Percentiles rank a stretch among this genome's conserved stretches.
phyloP scores from a whole-genome alignment of 495 filamentous ascomycete species.

The Xylaria intraflava region DNA sequence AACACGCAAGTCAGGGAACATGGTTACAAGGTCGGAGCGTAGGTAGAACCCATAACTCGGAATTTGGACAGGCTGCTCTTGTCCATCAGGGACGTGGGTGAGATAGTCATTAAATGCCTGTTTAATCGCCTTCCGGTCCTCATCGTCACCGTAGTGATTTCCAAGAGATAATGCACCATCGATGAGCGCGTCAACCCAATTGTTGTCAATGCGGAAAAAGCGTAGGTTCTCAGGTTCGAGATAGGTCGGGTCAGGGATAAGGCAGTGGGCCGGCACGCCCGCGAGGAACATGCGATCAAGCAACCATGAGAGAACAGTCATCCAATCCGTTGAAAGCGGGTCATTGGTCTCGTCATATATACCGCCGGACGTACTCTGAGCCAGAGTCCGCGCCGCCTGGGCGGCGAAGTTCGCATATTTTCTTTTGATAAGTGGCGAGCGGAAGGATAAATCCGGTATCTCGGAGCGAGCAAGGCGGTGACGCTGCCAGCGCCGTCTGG shows the following conservation, averaged over 20 bases:
- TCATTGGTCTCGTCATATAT: slow-evolving; percentile 31
- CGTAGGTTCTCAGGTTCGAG: slow-evolving; percentile 38
- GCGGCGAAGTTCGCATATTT: slow-evolving; percentile 5
- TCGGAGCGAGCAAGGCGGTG: slow-evolving; percentile 1
- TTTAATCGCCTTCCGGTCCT: slow-evolving; percentile 28
- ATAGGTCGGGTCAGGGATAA: slow-evolving; percentile 33
- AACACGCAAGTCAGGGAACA: slow-evolving; percentile 26
- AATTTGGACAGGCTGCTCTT: slow-evolving; percentile 12
- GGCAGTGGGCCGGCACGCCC: slow-evolving; percentile 35
- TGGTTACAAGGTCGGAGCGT: slow-evolving; percentile 17
- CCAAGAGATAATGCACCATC: slow-evolving; percentile 43
- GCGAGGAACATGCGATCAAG: slow-evolving; percentile 31
- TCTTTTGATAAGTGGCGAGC: background rate
- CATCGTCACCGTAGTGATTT: slow-evolving; percentile 33
- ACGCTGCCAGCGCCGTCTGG: slow-evolving; percentile 9
- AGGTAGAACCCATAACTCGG: slow-evolving; percentile 29
- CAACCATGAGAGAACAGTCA: slow-evolving; percentile 30
- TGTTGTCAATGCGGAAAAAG: slow-evolving; percentile 42
- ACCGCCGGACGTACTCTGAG: slow-evolving; percentile 1
- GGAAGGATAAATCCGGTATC: slow-evolving; percentile 1
- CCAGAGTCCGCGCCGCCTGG: slow-evolving; percentile 5
- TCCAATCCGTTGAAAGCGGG: slow-evolving; percentile 27
- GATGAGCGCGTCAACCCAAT: slow-evolving; percentile 39
- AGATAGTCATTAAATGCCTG: slow-evolving; percentile 25
- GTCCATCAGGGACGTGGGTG: slow-evolving; percentile 2